These are phyloP conservation scores for Erythrophleum fordii DNA, from an alignment of 306 rosid genomes.

Conservation along the genomic window DNA sequence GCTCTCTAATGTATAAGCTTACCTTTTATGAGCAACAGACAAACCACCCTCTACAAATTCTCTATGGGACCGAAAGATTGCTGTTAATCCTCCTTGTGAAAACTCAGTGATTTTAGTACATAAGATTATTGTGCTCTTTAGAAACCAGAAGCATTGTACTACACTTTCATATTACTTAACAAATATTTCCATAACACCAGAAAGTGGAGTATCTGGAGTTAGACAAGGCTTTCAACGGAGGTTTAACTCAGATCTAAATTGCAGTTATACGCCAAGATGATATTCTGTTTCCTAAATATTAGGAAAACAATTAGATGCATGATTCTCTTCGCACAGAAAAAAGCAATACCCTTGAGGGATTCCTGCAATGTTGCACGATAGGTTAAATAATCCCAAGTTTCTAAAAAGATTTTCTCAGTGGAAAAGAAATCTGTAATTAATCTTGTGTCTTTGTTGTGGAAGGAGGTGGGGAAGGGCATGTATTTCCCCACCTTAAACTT, in stretches of 20 bases:
- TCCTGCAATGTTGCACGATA: not conserved
- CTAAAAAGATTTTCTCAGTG: not conserved
- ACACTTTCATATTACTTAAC: slow-evolving; percentile 3
- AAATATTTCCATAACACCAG: not conserved
- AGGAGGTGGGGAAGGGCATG: not conserved
- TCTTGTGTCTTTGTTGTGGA: not conserved
- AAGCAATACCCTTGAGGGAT: not conserved
- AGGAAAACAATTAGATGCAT: slow-evolving; percentile 10
- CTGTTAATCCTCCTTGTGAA: slow-evolving; percentile 19
- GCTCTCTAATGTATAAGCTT: slow-evolving; percentile 4
- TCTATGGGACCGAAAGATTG: not conserved
- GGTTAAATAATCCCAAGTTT: slow-evolving; percentile 2
- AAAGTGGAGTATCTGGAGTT: not conserved
- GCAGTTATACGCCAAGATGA: not conserved
- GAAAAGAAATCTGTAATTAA: not conserved
- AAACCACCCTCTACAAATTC: slow-evolving; percentile 25
- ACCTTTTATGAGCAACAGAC: not conserved
- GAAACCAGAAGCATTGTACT: not conserved
- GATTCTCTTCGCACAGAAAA: not conserved
- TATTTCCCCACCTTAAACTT: not conserved
- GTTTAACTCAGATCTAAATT: not conserved
- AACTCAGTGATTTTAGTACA: slow-evolving; percentile 28
- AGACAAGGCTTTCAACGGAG: not conserved
- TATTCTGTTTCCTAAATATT: not conserved
- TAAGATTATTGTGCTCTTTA: slow-evolving; percentile 24